Base-by-base conservation (phyloP, 192 early-diverging fungal species). In the Blastocladiella britannica region DNA sequence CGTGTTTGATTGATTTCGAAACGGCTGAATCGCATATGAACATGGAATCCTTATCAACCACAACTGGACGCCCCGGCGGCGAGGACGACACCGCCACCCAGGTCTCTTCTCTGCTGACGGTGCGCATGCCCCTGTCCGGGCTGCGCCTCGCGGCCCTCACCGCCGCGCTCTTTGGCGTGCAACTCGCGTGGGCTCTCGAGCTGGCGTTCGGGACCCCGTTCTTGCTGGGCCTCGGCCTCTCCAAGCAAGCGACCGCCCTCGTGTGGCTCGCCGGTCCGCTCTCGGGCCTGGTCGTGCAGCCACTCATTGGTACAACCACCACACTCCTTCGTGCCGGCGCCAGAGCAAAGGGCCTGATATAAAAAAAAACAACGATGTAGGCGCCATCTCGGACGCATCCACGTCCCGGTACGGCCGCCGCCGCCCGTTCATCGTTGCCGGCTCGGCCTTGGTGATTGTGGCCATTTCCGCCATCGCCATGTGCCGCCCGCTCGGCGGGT, bases 201-300 rank as follows among this genome's bases (percentile, higher is more conserved):
- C 25, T 75, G 23, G 83, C 79, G 0, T 86, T 79, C 55, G 87
- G 87, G 43, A 87, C 86, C 8, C 82, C 83, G 25, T 82, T 82
- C 56, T 63, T 89, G 37, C 56, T 73, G 8, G 71, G 72, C 3
- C 72, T 89, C 20, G 78, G 77, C 12, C 62, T 89, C 28, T 65
- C 82, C 5, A 72, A 75, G 53, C 58, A 77, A 24, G 53, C 84
- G 47, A 79, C 82, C 0, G 76, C 83, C 0, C 61, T 87, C 6
- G 87, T 89, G 9, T 89, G 87, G 87, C 63, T 89, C 22, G 83
- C 83, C 1, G 86, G 86, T 5, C 86, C 86, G 12, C 70, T 88
- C 3, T 81, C 82, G 26, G 72, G 70, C 59, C 27, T 58, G 4
- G 24, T 57, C 8, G 58, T 58, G 27, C 58, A 61, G 26, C 58